phyloP scores from a whole-genome alignment of 331 rosid genomes.

The Saraca asoca region DNA sequence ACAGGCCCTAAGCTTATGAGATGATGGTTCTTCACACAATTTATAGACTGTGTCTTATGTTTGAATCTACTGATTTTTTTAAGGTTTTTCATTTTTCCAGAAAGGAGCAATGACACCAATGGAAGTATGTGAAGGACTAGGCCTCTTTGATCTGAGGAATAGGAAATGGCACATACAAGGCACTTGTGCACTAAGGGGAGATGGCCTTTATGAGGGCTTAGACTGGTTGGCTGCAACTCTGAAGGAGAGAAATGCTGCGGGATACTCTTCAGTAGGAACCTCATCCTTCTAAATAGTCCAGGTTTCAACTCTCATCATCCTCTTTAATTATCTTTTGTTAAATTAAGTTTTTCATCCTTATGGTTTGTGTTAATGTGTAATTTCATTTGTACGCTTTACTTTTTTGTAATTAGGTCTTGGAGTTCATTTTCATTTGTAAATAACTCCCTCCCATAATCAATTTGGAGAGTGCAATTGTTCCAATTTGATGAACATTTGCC shows the following conservation, averaged over 20 bases:
- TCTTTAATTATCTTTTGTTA: neutral
- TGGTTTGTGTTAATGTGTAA: too few species aligned
- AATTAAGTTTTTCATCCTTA: too few species aligned
- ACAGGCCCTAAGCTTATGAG: too few species aligned
- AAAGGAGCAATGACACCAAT: conserved; percentile 89
- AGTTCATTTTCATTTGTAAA: too few species aligned
- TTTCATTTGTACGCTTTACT: too few species aligned
- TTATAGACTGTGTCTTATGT: conserved; percentile 5
- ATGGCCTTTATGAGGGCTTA: conserved; percentile 94
- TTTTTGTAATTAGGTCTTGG: too few species aligned
- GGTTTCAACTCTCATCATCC: conserved; percentile 31
- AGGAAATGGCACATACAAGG: conserved; percentile 99
- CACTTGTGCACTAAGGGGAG: conserved; percentile 85
- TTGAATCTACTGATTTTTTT: neutral
- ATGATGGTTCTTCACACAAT: too few species aligned
- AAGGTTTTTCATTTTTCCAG: conserved; percentile 37
- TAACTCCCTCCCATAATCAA: too few species aligned
- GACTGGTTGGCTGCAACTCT: conserved; percentile 93
- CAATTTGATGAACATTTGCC: too few species aligned
- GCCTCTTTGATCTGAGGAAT: conserved; percentile 83
- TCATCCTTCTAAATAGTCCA: conserved; percentile 66
- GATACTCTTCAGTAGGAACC: conserved; percentile 77
- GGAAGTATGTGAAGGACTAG: conserved; percentile 97
- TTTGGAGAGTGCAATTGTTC: too few species aligned
- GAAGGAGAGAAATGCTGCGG: conserved; percentile 83